These are phyloP conservation scores for Dendrostoma leiphaemia DNA, from an alignment of 2,329 filamentous ascomycete species.

Conservation along the genomic window DNA sequence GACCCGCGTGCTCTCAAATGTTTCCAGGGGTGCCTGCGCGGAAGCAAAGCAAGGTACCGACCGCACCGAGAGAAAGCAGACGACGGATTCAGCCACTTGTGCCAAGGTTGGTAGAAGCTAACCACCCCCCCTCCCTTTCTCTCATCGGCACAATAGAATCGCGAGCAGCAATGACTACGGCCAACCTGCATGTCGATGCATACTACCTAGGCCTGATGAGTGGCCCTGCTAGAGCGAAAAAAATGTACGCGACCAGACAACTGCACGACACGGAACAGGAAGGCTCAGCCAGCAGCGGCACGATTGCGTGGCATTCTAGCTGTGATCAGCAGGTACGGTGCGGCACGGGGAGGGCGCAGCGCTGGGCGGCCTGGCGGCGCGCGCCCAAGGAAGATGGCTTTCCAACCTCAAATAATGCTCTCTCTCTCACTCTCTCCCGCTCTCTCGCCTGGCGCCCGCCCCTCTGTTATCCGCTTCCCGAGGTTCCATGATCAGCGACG, in stretches of 20 bases:
- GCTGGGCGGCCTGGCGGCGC: neutral
- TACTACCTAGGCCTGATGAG: too few relatives aligned
- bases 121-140: too few relatives aligned
- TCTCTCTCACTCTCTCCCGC: too few relatives aligned
- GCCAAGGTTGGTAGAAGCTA: too few relatives aligned
- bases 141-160: too few relatives aligned
- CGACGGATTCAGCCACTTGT: neutral
- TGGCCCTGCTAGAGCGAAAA: too few relatives aligned
- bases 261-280: neutral
- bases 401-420: too few relatives aligned
- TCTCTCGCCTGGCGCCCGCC: too few relatives aligned
- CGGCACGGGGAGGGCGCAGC: neutral
- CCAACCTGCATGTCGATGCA: too few relatives aligned
- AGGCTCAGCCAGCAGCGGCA: conserved; percentile 1
- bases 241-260: too few relatives aligned
- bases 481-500: neutral
- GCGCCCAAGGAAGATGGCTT: neutral
- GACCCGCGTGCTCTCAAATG: neutral
- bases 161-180: too few relatives aligned
- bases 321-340: conserved; percentile 14
- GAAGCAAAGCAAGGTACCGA: neutral
- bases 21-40: neutral
- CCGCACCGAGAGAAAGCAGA: too few relatives aligned
- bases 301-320: conserved; percentile 15
- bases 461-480: conserved; percentile 2